A percentile compares a stretch with the other conserved stretches of the same genome.
Conservation (phyloP, 306 rosid species). For the Cucumis hystrix region DNA sequence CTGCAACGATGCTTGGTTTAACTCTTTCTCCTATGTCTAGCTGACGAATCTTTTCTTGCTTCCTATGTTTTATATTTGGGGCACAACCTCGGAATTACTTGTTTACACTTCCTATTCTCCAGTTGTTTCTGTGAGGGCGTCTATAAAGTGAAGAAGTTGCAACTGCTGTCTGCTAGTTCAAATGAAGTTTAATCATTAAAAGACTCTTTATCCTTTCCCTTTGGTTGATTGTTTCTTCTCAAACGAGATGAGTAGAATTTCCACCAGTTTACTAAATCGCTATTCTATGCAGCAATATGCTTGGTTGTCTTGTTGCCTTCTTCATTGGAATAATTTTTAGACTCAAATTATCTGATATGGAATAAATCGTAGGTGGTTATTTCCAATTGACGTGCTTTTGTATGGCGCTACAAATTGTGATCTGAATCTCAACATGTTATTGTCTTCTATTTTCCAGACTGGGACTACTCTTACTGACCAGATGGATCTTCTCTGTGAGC, state of each 20-base stretch:
- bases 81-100: neutral
- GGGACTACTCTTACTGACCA: slow-evolving; percentile 77
- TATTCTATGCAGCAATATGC: neutral
- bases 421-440: neutral
- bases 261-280: neutral
- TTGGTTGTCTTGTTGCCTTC: neutral
- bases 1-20: neutral
- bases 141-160: too few species aligned
- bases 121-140: too few species aligned
- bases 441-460: slow-evolving; percentile 32
- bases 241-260: too few species aligned
- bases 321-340: neutral
- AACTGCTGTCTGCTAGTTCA: too few species aligned
- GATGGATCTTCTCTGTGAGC: slow-evolving; percentile 84
- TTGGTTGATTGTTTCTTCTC: too few species aligned
- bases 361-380: neutral
- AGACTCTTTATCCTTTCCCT: too few species aligned
- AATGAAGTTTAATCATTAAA: too few species aligned
- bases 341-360: neutral
- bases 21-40: neutral
- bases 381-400: neutral
- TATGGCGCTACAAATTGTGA: neutral
- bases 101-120: too few species aligned
- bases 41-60: neutral
- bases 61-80: neutral